Percentiles rank a stretch among this genome's conserved stretches.
Conservation (phyloP, 805 yeast species). For the Nakazawaea laoshanensis region DNA sequence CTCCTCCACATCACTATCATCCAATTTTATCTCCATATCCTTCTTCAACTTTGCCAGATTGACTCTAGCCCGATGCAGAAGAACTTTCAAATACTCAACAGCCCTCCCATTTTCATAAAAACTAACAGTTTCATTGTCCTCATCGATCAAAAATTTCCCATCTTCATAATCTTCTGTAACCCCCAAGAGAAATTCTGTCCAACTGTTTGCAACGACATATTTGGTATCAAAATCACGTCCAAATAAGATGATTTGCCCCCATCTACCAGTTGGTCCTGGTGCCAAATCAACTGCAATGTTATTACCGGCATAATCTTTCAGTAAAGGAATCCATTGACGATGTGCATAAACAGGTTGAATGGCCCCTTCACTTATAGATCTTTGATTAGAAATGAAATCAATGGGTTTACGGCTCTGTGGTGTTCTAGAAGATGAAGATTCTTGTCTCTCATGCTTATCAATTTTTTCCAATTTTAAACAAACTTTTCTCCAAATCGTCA, state of each 20-base stretch:
- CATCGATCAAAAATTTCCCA: slow-evolving; percentile 71
- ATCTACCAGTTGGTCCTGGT: slow-evolving; percentile 68
- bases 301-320: slow-evolving; percentile 85
- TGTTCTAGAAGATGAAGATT: slow-evolving; percentile 5
- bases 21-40: slow-evolving; percentile 20
- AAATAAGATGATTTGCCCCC: slow-evolving; percentile 89
- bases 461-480: slow-evolving; percentile 33
- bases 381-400: slow-evolving; percentile 40
- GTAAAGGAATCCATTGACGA: slow-evolving; percentile 85
- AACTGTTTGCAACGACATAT: slow-evolving; percentile 75
- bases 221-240: slow-evolving; percentile 94
- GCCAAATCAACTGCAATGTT: slow-evolving; percentile 86
- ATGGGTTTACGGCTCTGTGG: slow-evolving; percentile 11
- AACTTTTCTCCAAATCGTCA: slow-evolving; percentile 78
- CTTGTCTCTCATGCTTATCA: slow-evolving; percentile 16
- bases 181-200: slow-evolving; percentile 79
- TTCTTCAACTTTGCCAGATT: slow-evolving; percentile 18
- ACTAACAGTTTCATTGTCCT: slow-evolving; percentile 49
- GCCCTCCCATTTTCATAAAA: slow-evolving; percentile 25
- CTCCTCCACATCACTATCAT: slow-evolving; percentile 26
- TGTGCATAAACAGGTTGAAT: slow-evolving; percentile 78
- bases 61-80: slow-evolving; percentile 50
- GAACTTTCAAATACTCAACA: slow-evolving; percentile 61
- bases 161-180: slow-evolving; percentile 83
- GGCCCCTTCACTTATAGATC: slow-evolving; percentile 69